Base-by-base conservation (phyloP, 2,329 filamentous ascomycete genomes). In the Tolypocladium guangdongense region DNA sequence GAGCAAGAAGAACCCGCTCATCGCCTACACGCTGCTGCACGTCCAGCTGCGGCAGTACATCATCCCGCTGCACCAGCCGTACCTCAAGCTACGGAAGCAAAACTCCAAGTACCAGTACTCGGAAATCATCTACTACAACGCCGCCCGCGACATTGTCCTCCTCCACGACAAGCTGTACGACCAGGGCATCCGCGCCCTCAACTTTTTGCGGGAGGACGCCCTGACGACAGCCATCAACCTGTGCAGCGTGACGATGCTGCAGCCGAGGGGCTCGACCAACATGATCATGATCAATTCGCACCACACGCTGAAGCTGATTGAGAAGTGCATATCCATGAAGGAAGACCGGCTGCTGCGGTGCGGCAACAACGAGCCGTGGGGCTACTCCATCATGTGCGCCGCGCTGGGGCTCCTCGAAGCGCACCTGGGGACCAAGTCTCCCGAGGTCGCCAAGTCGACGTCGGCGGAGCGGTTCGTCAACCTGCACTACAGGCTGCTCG, bases 351-450 rank as follows among this genome's bases (percentile, higher is more conserved):
- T 83, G 8, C 64, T 84, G 27, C 71, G 80, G n/a, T 82, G 78
- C 56, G 80, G 80, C 18, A 83, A 83, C 67, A 81, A 82, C 60
- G 81, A 84, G 61, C 80, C 81, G 0, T 83, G 81, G 81, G 79
- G 79, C 20, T 82, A 83, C 64, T 80, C 77, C 53, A 82, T 82
- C 63, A 81, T 83, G 76, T 83, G 80, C 58, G 78, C 80, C 3
- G 78, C 80, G 1, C 71, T 78, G 30, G 81, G 80, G 3, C 70
- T 84, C 11, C 69, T 83, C 27, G 79, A 83, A 63, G 77, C 78
- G 0, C 80, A 84, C 56, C 68, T 83, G 16, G 78, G 77, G 32
- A 74, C 74, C 54, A 83, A 82, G 68, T 75, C 78, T 8, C 63
- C 75, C 18, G 78, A 82, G 58, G 71, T 71, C 8, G 80, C 81